Percentiles rank a stretch among this genome's conserved stretches.
These are phyloP conservation scores for Phylloporus sp. DNA, from an alignment of 768 basidiomycete species.

Conservation along the genomic window DNA sequence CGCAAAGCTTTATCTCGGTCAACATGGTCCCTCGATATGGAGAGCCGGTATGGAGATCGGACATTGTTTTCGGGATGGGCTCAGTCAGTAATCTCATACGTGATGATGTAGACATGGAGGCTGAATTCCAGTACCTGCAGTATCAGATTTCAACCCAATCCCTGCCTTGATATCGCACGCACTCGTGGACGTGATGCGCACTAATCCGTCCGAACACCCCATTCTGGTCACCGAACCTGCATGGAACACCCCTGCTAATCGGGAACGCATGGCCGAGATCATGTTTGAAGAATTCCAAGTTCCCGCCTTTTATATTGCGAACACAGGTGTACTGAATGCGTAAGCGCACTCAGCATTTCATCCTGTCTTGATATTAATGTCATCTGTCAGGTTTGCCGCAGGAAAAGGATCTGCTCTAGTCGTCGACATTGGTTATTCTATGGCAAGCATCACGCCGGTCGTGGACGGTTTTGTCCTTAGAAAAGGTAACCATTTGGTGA, in stretches of 20 bases:
- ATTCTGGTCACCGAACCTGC: slow-evolving; percentile 91
- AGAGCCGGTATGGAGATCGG: slow-evolving; percentile 83
- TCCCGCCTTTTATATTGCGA: slow-evolving; percentile 96
- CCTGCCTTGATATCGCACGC: slow-evolving; percentile 71
- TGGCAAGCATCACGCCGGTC: slow-evolving; percentile 90
- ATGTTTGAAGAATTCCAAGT: slow-evolving; percentile 96
- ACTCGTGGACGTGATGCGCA: slow-evolving; percentile 69
- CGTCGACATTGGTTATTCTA: slow-evolving; percentile 87
- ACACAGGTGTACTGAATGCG: slow-evolving; percentile 92
- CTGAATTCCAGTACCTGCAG: slow-evolving; percentile 34
- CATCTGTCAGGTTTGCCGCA: slow-evolving; percentile 73
- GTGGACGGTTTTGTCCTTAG: slow-evolving; percentile 97
- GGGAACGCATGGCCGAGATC: slow-evolving; percentile 94
- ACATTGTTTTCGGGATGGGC: slow-evolving; percentile 79
- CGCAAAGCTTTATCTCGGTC: slow-evolving; percentile 74
- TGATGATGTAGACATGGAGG: not conserved
- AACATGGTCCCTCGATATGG: slow-evolving; percentile 88
- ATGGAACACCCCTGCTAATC: slow-evolving; percentile 92
- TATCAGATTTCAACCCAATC: slow-evolving; percentile 74
- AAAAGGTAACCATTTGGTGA: slow-evolving; percentile 57
- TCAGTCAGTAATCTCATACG: slow-evolving; percentile 53
- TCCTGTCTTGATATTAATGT: slow-evolving; percentile 8
- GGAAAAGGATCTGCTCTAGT: slow-evolving; percentile 97
- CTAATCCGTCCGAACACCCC: slow-evolving; percentile 81
- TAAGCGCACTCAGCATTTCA: slow-evolving; percentile 36